Base-by-base conservation (phyloP, 169 alveolate genomes). In the Eimeria acervulina region DNA sequence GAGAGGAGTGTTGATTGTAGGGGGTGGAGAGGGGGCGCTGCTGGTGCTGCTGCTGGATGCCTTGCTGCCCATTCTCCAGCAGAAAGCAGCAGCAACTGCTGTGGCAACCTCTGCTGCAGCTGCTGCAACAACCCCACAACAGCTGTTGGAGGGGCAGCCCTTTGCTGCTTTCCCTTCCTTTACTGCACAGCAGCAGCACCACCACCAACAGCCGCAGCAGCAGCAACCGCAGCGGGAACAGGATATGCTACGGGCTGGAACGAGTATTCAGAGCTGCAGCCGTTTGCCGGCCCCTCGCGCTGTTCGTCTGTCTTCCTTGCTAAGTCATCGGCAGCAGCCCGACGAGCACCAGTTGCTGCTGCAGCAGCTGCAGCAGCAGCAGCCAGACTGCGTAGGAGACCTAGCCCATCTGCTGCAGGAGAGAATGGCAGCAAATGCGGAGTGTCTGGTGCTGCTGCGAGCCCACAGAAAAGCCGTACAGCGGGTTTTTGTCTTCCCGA, bases 1-100 rank as follows among this genome's bases (percentile, higher is more conserved):
- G 40, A 85, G 81, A 38, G 61, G 63, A 0, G 17, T 85, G 6
- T 33, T 85, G 33, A 33, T 85, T 42, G 93, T 85, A 28, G 93
- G 93, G 38, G 93, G 93, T 5, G 93, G 36, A 36, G 93, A 85
- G 61, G 93, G 93, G 80, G 93, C 93, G 63, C 63, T 85, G 93
- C 93, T 85, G 55, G 44, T 85, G 93, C 81, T 85, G 81, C 80
- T 85, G 80, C 93, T 85, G 6, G 93, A 85, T 52, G 81, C 63
- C 23, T n/a, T 85, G 61, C 72, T 59, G 59, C 80, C 93, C 4
- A 4, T 0, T 10, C 7, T 12, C 0, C 63, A 52, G 23, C 28
- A 44, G 23, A 28, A 12, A 55, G 61, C 93, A 33, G 81, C 59
- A 55, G 93, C 80, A 55, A 5, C 76, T 1, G 72, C 92, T 31